phyloP scores from a whole-genome alignment of 1,284 basidiomycete genomes.

The Puccinia polysora region DNA sequence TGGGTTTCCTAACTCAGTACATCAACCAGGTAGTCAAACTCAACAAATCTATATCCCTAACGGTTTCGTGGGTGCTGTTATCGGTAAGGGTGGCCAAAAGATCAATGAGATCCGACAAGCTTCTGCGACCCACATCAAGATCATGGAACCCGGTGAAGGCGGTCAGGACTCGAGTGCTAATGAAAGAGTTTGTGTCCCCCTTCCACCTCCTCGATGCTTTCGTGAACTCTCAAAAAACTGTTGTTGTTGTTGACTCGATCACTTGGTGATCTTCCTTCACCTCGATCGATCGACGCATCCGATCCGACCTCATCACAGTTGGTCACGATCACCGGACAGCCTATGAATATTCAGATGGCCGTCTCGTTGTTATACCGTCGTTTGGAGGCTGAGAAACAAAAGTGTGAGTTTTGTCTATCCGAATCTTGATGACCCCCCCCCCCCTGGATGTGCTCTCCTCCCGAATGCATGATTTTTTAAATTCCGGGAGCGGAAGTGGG shows the following conservation, averaged over 20 bases:
- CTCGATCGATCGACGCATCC: not conserved
- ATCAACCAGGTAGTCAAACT: slow-evolving; percentile 66
- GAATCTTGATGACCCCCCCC: not conserved
- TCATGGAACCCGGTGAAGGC: slow-evolving; percentile 91
- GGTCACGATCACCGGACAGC: slow-evolving; percentile 90
- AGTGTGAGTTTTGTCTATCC: slow-evolving; percentile 11
- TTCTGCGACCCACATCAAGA: slow-evolving; percentile 92
- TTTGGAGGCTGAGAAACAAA: slow-evolving; percentile 42
- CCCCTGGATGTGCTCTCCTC: not conserved
- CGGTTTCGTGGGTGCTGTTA: slow-evolving; percentile 81
- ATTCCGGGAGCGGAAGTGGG: no score
- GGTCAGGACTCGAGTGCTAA: slow-evolving; percentile 57
- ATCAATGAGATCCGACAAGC: slow-evolving; percentile 97
- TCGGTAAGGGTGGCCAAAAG: slow-evolving; percentile 95
- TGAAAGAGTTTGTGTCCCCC: slow-evolving; percentile 59
- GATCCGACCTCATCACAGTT: slow-evolving; percentile 53
- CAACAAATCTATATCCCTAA: slow-evolving; percentile 99
- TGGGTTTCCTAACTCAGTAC: slow-evolving; percentile 56
- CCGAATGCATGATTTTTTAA: no score
- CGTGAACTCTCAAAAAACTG: not conserved
- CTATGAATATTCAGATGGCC: slow-evolving; percentile 91
- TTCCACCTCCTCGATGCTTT: not conserved
- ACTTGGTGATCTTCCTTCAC: slow-evolving; percentile 30
- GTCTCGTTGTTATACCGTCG: slow-evolving; percentile 81
- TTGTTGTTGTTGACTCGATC: slow-evolving; percentile 40